Base-by-base conservation (phyloP, 345 rosid species). In the Gossypium raimondii region DNA sequence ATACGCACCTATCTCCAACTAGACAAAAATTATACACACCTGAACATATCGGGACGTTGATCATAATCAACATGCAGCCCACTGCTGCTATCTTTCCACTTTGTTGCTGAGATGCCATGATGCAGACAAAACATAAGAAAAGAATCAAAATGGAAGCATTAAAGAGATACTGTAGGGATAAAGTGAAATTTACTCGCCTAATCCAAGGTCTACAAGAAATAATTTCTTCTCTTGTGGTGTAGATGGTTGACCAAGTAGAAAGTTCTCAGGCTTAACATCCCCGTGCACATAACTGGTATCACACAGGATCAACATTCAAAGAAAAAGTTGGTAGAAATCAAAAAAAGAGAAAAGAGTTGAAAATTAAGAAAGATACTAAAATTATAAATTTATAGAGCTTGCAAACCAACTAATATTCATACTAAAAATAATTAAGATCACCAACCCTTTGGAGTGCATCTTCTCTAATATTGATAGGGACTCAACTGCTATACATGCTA, bases 11-110 rank as follows among this genome's bases (percentile, higher is more conserved):
- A 5, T 45, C 34, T 16, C 56, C 72, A 61, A 47, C 48, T 47
- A 65, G 38, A 38, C 27, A 73, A 79, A 55, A 60, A 14, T 22
- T 25, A 61, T 18, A 44, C 74, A 68, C 75, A 85, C 99, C 99
- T 93, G 81, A 96, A 96, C 89, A 96, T 89, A 85, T 96, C 99
- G 64, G 99, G 99, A 79, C 94, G 97, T 76, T 93, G 99, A 81
- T 96, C 99, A 88, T 96, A 96, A 29, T 90, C 95, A 79, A 93
- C 97, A 84, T 96, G 99, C 67, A 72, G 83, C 66, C 98, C 97
- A 24, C 81, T 88, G 48, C 89, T 78, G 76, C 84, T 76, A 81
- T 96, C 97, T 81, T 80, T 86, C 99, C 99, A 96, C 81, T 89
- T 93, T 63, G 99, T 90, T 69, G 99, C 99, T 96, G 89, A 75